phyloP scores from a whole-genome alignment of 768 basidiomycete species.

The Glaciozyma antarctica region DNA sequence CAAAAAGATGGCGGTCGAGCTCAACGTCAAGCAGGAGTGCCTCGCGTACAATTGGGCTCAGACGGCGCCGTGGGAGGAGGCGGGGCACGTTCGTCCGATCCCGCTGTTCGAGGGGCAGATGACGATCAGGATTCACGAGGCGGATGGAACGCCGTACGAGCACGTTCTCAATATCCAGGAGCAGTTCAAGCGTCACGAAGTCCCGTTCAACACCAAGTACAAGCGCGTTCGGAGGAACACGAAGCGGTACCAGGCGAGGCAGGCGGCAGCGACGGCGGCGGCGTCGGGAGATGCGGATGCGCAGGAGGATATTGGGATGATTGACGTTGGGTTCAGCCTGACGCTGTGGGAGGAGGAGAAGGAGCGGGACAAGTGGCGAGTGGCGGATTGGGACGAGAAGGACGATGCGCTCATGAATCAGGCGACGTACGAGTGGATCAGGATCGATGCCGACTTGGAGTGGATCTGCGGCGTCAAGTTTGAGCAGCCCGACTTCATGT shows the following conservation, averaged over 20 bases:
- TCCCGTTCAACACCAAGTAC: conserved; percentile 97
- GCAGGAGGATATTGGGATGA: conserved; percentile 75
- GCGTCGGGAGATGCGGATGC: conserved; percentile 68
- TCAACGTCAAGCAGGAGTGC: conserved; percentile 80
- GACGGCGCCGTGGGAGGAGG: conserved; percentile 31
- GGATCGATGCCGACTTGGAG: conserved; percentile 98
- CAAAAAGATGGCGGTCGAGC: conserved; percentile 97
- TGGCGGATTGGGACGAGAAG: conserved; percentile 95
- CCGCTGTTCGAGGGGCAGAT: conserved; percentile 94
- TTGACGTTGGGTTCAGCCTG: conserved; percentile 86
- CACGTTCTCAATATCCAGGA: conserved; percentile 87
- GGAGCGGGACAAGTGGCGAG: conserved; percentile 88
- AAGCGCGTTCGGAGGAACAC: conserved; percentile 92
- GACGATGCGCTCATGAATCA: conserved; percentile 77
- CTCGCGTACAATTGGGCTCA: conserved; percentile 48
- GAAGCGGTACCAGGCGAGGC: conserved; percentile 86
- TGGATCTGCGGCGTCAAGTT: conserved; percentile 92
- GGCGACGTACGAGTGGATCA: conserved; percentile 98
- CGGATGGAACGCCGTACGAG: conserved; percentile 97
- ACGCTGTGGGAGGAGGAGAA: conserved; percentile 90
- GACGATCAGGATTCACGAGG: conserved; percentile 98
- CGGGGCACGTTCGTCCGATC: conserved; percentile 48
- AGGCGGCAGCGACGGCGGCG: conserved; percentile 84
- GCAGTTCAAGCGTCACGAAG: conserved; percentile 85
- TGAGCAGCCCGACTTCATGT: conserved; percentile 96